These are phyloP conservation scores for Basidiobolus meristosporus DNA, from an alignment of 371 early-diverging fungal genomes.

Conservation along the genomic window DNA sequence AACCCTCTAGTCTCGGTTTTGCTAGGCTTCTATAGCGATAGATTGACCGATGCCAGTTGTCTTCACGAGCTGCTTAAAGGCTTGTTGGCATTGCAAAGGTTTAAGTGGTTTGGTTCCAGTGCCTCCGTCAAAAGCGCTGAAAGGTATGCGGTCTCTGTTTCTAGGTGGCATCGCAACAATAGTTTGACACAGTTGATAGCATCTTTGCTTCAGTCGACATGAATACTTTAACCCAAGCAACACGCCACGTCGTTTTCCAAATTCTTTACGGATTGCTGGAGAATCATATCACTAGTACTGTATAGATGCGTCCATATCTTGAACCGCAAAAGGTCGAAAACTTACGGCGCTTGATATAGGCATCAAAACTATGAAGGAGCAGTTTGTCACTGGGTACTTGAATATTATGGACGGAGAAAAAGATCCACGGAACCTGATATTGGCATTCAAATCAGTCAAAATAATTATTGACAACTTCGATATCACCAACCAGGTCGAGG, in stretches of 20 bases:
- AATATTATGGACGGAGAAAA: slow-evolving; percentile 91
- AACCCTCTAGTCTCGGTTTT: slow-evolving; percentile 28
- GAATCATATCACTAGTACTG: slow-evolving; percentile 3
- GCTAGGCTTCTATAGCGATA: slow-evolving; percentile 55
- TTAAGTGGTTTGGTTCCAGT: slow-evolving; percentile 27
- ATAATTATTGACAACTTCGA: slow-evolving; percentile 47
- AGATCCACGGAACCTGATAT: slow-evolving; percentile 84
- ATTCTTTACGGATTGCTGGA: slow-evolving; percentile 12
- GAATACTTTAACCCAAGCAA: slow-evolving; percentile 9
- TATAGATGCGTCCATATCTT: not conserved
- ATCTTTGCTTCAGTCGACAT: not conserved
- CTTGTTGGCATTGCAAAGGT: slow-evolving; percentile 28
- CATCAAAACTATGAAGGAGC: slow-evolving; percentile 16
- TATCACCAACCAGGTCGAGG: slow-evolving; percentile 54
- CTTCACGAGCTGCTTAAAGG: slow-evolving; percentile 50
- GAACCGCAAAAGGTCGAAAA: not conserved
- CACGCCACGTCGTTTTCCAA: slow-evolving; percentile 35
- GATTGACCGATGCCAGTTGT: slow-evolving; percentile 49
- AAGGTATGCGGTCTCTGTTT: too few relatives aligned
- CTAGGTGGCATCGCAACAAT: slow-evolving; percentile 32
- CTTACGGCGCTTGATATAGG: slow-evolving; percentile 2
- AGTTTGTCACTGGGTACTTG: slow-evolving; percentile 71
- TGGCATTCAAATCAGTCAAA: slow-evolving; percentile 58
- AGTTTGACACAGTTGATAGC: not conserved
- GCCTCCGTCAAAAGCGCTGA: slow-evolving; percentile 19